phyloP scores from a whole-genome alignment of 257 asterid genomes.

The Pogostemon cablin region DNA sequence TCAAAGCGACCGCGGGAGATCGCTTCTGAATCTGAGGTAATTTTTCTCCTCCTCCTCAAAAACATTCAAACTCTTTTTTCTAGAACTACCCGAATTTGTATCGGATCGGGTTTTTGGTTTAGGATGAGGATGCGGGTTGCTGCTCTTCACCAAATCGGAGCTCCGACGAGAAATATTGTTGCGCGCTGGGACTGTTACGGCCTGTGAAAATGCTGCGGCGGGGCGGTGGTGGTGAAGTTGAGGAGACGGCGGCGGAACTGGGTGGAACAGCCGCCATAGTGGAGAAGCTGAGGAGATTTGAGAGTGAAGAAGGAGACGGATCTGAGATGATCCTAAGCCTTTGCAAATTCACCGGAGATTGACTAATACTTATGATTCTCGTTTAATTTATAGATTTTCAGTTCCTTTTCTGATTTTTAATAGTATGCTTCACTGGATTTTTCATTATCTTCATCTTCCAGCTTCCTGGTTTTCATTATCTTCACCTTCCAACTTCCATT shows the following conservation, averaged over 20 bases:
- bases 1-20: constrained; percentile 36
- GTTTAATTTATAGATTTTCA: no score
- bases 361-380: no score
- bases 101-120: neutral
- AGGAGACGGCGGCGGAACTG: constrained; percentile 7
- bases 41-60: neutral
- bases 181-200: constrained; percentile 27
- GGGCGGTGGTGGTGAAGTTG: neutral
- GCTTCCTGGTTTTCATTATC: no score
- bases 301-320: constrained; percentile 22
- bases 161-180: constrained; percentile 23
- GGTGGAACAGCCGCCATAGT: constrained; percentile 40
- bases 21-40: constrained; percentile 41
- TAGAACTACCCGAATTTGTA: neutral
- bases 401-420: no score
- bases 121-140: constrained; percentile 46
- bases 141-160: constrained; percentile 35
- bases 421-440: no score
- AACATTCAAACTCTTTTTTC: neutral
- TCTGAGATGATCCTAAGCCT: constrained; percentile 32
- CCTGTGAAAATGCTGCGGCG: constrained; percentile 40
- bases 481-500: no score
- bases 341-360: constrained; percentile 40
- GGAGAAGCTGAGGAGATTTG: constrained; percentile 37
- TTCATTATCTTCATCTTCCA: no score